phyloP scores from a whole-genome alignment of 805 yeast species.

The Suhomyces pyralidae region DNA sequence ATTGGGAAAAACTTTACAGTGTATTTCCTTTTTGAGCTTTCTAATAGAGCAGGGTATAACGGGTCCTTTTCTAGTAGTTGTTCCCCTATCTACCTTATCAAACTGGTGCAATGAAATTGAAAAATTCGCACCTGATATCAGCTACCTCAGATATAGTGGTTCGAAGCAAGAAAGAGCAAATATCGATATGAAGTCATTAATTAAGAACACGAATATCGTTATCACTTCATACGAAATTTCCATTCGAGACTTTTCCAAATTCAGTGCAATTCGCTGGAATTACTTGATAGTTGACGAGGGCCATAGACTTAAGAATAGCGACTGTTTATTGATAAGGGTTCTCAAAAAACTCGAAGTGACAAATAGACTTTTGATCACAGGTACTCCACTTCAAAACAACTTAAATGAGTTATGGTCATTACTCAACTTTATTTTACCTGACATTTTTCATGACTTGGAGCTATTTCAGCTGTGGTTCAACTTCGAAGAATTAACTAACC shows the following conservation, averaged over 20 bases:
- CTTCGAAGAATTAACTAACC: conserved; percentile 54
- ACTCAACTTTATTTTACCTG: conserved; percentile 87
- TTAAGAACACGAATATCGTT: conserved; percentile 45
- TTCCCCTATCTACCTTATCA: conserved; percentile 79
- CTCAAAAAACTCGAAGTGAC: conserved; percentile 64
- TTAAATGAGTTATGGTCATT: conserved; percentile 89
- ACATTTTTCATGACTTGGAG: conserved; percentile 85
- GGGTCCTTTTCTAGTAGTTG: conserved; percentile 78
- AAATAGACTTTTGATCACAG: conserved; percentile 80
- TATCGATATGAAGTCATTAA: conserved; percentile 29
- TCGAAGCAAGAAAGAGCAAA: conserved; percentile 51
- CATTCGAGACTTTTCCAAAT: conserved; percentile 59
- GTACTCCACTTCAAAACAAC: conserved; percentile 96
- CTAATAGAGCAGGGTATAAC: conserved; percentile 71
- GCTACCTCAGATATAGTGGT: conserved; percentile 65
- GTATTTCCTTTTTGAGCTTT: conserved; percentile 74
- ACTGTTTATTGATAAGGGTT: conserved; percentile 70
- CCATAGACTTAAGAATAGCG: conserved; percentile 82
- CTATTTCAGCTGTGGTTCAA: conserved; percentile 95
- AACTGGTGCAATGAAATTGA: conserved; percentile 79
- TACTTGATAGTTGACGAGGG: conserved; percentile 94
- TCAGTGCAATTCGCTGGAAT: conserved; percentile 64
- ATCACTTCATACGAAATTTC: conserved; percentile 82
- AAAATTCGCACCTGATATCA: conserved; percentile 69
- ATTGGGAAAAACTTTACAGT: conserved; percentile 87